A percentile compares a stretch with the other conserved stretches of the same genome.
These are phyloP conservation scores for Starmerella riodocensis DNA, from an alignment of 805 yeast genomes.

Conservation along the genomic window DNA sequence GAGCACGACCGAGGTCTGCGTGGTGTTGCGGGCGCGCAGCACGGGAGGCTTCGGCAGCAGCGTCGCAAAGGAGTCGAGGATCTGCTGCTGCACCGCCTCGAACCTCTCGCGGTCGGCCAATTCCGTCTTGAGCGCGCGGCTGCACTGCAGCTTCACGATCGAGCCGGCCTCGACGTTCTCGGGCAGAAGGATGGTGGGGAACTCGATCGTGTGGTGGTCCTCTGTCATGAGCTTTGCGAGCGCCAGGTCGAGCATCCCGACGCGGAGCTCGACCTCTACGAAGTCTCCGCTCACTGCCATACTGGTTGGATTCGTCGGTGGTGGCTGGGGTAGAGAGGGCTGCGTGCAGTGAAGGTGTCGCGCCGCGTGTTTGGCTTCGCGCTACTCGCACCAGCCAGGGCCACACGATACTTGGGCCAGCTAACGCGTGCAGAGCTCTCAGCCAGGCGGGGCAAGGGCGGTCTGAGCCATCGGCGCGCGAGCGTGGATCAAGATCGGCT, in stretches of 20 bases:
- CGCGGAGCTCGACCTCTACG: slow-evolving; percentile 88
- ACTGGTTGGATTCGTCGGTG: too few relatives aligned
- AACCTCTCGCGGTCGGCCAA: slow-evolving; percentile 45
- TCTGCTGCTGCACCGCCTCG: slow-evolving; percentile 54
- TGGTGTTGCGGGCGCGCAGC: slow-evolving; percentile 57
- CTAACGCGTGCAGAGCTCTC: too few relatives aligned
- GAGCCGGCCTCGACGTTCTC: slow-evolving; percentile 87
- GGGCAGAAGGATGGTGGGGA: slow-evolving; percentile 88
- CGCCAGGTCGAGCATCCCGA: slow-evolving; percentile 91
- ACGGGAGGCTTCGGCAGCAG: slow-evolving; percentile 59
- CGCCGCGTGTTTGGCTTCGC: too few relatives aligned
- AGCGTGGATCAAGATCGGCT: too few relatives aligned
- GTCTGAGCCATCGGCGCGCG: too few relatives aligned
- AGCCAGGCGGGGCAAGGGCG: too few relatives aligned
- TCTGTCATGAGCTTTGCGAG: slow-evolving; percentile 78
- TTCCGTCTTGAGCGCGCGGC: slow-evolving; percentile 60
- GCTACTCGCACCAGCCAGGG: too few relatives aligned
- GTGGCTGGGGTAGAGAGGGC: too few relatives aligned
- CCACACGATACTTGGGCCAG: too few relatives aligned
- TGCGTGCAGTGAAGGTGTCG: too few relatives aligned
- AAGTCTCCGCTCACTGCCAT: slow-evolving; percentile 13
- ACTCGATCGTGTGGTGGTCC: slow-evolving; percentile 89
- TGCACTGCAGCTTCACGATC: slow-evolving; percentile 72
- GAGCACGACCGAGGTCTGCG: slow-evolving; percentile 88
- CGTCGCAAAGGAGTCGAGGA: slow-evolving; percentile 58